Evolutionary conservation across 139 green algal species (phyloP).

Genomic region (Chlorella sp.): DNA sequence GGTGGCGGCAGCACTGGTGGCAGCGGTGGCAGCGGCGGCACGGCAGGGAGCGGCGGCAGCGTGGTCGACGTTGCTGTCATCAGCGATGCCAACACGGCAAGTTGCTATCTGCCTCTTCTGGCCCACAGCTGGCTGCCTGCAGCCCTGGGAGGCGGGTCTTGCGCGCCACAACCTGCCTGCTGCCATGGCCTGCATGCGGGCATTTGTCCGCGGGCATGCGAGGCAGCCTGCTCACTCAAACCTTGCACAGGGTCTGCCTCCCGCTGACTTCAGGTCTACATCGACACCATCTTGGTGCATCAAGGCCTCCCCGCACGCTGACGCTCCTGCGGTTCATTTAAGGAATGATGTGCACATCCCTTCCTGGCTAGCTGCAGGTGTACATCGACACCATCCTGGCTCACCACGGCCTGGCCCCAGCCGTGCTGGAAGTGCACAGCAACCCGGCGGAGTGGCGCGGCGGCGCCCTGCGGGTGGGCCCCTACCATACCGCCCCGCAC

Average conservation of each 20-base stretch:
- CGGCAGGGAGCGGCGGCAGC: background rate
- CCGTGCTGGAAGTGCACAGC: conserved; percentile 23
- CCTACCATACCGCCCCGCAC: conserved; percentile 34
- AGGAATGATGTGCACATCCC: background rate
- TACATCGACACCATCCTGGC: conserved; percentile 40
- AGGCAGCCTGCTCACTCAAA: background rate
- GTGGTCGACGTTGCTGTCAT: background rate
- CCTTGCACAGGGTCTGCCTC: background rate
- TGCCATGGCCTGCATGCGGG: no score
- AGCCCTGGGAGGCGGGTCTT: no score
- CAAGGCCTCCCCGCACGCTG: no score
- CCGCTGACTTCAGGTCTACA: background rate
- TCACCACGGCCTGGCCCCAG: conserved; percentile 8
- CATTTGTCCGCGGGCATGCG: background rate
- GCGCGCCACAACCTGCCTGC: no score
- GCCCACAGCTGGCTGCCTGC: background rate
- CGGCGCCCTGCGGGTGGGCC: conserved; percentile 37
- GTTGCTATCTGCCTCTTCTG: background rate
- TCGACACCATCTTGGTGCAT: background rate
- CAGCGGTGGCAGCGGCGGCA: background rate
- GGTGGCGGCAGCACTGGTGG: background rate
- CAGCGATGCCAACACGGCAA: conserved; percentile 26
- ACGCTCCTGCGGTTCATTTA: no score
- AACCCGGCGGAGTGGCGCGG: conserved; percentile 42
- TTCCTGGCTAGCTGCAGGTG: background rate